A percentile compares a stretch with the other conserved stretches of the same genome.
These are phyloP conservation scores for Fusarium cicatricum DNA, from an alignment of 2,329 filamentous ascomycete species.

Conservation along the genomic window DNA sequence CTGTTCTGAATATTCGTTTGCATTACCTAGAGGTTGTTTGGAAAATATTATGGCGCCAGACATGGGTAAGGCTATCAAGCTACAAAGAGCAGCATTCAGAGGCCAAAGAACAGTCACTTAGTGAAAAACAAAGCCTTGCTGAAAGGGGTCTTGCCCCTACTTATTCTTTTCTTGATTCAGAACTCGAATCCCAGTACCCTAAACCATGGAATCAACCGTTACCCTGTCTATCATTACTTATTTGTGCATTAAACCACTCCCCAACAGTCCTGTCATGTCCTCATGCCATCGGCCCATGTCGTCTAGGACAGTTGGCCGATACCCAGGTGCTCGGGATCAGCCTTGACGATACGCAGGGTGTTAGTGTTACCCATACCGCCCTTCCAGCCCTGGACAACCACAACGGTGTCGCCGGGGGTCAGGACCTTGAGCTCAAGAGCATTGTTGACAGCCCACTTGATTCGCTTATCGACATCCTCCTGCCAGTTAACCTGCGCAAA, in stretches of 20 bases:
- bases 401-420: conserved; percentile 74
- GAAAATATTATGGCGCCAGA: too few relatives aligned
- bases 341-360: conserved; percentile 73
- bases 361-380: conserved; percentile 93
- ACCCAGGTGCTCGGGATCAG: conserved; percentile 65
- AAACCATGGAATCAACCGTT: conserved; percentile 40
- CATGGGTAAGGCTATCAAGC: not conserved
- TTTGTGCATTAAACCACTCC: conserved; percentile 39
- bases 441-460: conserved; percentile 94
- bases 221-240: conserved; percentile 45
- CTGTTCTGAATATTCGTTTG: too few relatives aligned
- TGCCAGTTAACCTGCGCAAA: conserved; percentile 95
- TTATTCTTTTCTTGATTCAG: conserved; percentile 37
- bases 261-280: conserved; percentile 20
- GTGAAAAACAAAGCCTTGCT: not conserved
- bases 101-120: not conserved
- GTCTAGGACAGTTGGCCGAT: conserved; percentile 54
- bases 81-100: not conserved
- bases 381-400: conserved; percentile 91
- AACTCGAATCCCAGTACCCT: conserved; percentile 39
- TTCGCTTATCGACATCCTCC: conserved; percentile 95
- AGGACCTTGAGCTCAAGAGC: conserved; percentile 85
- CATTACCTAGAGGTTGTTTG: too few relatives aligned
- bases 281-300: conserved; percentile 16
- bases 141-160: conserved; percentile 22